Base-by-base conservation (phyloP, 371 early-diverging fungal genomes). In the Mortierella sp. region DNA sequence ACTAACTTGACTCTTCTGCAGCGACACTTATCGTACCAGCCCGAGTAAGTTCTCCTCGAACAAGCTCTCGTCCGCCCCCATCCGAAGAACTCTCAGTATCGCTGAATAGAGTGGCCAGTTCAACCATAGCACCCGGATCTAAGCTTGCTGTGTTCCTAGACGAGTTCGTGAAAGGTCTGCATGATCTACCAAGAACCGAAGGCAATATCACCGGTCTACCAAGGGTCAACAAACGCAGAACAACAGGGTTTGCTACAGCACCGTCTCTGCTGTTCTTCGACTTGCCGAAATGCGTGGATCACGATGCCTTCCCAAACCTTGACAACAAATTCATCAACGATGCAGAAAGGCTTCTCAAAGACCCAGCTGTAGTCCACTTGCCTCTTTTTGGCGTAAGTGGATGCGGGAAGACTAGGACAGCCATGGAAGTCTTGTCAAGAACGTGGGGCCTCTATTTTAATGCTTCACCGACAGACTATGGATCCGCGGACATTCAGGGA, bases 361-460 rank as follows among this genome's bases (percentile, higher is more conserved):
- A 45, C 24, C 43, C 51, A 7, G 12, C 19, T 2, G 27, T 17
- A 60, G 41, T 25, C 14, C 52, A 55, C 39, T 19, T 47, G n/a
- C 67, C 56, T 39, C 54, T 67, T 34, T 56, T 60, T 60, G 60
- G 56, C 25, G 67, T 54, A 8, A 50, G 19, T 12, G 58, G 53
- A 25, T 53, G 60, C 21, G 67, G 67, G 16, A 61, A 67, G 44
- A 51, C 60, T 17, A 46, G 61, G 4, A 57, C 61, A 57, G 46
- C 34, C 5, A 22, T 67, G 31, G 57, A 67, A 0, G 48, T 67
- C 19, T 56, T 67, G 14, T 67, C 61, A 22, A 43, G 24, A 21
- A n/a, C 41, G 3, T 60, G 68, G 68, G 67, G 61, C 44, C 27
- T 67, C 14, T 56, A 67, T 49, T 52, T 67, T 41, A 56, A 61